Evolutionary conservation across 345 rosid genomes (phyloP).

Genomic region (Eucalyptus pauciflora): DNA sequence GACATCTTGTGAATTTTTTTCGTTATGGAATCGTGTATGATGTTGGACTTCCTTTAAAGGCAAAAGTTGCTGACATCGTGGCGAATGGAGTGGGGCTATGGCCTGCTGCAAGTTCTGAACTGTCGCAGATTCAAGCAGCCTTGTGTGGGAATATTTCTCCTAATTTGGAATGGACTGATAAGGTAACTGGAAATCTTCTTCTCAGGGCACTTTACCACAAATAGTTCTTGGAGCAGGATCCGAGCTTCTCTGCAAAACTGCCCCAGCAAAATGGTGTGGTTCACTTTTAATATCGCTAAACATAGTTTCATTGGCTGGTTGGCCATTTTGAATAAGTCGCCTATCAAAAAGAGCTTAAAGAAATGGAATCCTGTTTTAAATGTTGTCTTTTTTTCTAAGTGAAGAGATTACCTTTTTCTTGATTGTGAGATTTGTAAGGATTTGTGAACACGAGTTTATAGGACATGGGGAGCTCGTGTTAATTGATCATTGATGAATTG

Average conservation of each 20-base stretch:
- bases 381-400: background rate
- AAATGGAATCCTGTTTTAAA: background rate
- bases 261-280: background rate
- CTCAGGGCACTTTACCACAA: background rate
- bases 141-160: background rate
- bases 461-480: background rate
- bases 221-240: background rate
- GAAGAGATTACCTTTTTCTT: background rate
- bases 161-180: background rate
- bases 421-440: background rate
- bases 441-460: background rate
- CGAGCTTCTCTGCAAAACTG: background rate
- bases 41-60: background rate
- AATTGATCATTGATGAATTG: background rate
- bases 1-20: background rate
- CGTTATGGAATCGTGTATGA: background rate
- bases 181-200: no score
- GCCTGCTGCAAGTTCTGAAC: background rate
- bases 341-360: background rate
- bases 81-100: background rate
- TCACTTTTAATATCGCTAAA: no score
- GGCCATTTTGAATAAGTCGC: background rate
- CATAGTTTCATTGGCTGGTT: background rate
- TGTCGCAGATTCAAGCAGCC: background rate
- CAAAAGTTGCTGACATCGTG: background rate